phyloP scores from a whole-genome alignment of 192 early-diverging fungal species.

The Jimgerdemannia lactiflua region DNA sequence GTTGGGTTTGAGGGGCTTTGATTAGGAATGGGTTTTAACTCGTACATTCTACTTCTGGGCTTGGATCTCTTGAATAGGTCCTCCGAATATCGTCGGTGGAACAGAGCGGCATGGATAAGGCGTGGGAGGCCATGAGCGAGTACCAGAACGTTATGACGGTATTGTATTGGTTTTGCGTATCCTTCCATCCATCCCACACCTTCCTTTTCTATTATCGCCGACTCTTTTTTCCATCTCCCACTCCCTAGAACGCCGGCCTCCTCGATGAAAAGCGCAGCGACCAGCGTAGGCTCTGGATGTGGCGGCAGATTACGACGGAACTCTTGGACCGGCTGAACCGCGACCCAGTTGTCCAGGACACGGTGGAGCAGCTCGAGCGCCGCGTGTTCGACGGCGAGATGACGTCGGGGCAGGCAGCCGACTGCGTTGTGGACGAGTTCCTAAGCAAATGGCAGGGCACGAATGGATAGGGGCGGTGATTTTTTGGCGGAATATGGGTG shows the following conservation, averaged over 20 bases:
- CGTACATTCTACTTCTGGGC: neutral
- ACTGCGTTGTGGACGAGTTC: slow-evolving; percentile 47
- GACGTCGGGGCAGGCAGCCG: slow-evolving; percentile 47
- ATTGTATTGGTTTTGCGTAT: slow-evolving; percentile 5
- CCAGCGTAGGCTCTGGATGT: slow-evolving; percentile 68
- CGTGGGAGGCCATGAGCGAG: slow-evolving; percentile 58
- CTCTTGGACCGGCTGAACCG: slow-evolving; percentile 47
- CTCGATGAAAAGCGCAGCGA: slow-evolving; percentile 44
- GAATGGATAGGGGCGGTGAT: neutral
- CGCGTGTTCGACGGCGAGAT: slow-evolving; percentile 45
- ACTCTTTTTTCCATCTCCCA: neutral
- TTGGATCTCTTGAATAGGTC: slow-evolving; percentile 27
- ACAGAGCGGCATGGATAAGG: slow-evolving; percentile 48
- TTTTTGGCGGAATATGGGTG: no score
- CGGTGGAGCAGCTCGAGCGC: slow-evolving; percentile 35
- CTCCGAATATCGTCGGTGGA: slow-evolving; percentile 54
- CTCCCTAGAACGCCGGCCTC: slow-evolving; percentile 28
- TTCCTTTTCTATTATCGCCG: neutral
- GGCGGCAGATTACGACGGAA: slow-evolving; percentile 62
- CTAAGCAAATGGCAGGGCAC: slow-evolving; percentile 17
- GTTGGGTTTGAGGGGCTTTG: neutral
- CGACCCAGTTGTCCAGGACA: slow-evolving; percentile 29
- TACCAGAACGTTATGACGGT: slow-evolving; percentile 55
- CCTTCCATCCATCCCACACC: neutral
- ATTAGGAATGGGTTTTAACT: neutral